These are phyloP conservation scores for Microcos paniculata DNA, from an alignment of 345 rosid genomes.

Conservation along the genomic window DNA sequence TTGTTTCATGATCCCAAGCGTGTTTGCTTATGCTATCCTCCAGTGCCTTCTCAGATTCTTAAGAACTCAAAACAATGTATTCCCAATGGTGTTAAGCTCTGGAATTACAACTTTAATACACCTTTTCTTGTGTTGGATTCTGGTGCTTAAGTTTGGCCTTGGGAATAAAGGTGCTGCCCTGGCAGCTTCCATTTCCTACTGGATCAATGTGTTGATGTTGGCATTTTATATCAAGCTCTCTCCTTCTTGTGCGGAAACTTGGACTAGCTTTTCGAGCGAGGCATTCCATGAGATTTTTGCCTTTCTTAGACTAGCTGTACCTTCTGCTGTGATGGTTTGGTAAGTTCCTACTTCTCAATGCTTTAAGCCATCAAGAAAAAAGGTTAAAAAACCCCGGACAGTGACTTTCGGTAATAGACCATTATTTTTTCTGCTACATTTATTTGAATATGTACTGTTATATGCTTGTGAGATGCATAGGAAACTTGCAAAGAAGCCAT, in stretches of 20 bases:
- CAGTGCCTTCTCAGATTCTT: conserved; percentile 46
- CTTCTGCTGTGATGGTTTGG: conserved; percentile 38
- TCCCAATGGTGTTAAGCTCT: conserved; percentile 48
- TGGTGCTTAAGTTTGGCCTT: conserved; percentile 39
- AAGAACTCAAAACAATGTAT: conserved; percentile 43
- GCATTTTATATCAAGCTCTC: conserved; percentile 32
- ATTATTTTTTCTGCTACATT: background rate
- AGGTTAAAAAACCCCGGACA: background rate
- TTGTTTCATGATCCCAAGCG: conserved; percentile 41
- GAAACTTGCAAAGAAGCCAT: background rate
- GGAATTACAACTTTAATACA: conserved; percentile 44
- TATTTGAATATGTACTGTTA: no score
- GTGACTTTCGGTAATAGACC: background rate
- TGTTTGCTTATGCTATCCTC: conserved; percentile 41
- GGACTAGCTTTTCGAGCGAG: conserved; percentile 34
- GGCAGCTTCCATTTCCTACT: conserved; percentile 38
- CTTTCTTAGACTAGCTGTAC: conserved; percentile 25
- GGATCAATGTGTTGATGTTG: conserved; percentile 33
- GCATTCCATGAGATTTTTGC: conserved; percentile 15
- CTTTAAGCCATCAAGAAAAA: background rate
- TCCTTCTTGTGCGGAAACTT: conserved; percentile 28
- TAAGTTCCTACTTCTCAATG: background rate
- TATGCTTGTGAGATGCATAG: no score
- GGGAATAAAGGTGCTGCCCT: conserved; percentile 59
- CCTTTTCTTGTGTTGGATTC: conserved; percentile 38